These are phyloP conservation scores for Remersonia thermophila DNA, from an alignment of 2,329 filamentous ascomycete species.

Conservation along the genomic window DNA sequence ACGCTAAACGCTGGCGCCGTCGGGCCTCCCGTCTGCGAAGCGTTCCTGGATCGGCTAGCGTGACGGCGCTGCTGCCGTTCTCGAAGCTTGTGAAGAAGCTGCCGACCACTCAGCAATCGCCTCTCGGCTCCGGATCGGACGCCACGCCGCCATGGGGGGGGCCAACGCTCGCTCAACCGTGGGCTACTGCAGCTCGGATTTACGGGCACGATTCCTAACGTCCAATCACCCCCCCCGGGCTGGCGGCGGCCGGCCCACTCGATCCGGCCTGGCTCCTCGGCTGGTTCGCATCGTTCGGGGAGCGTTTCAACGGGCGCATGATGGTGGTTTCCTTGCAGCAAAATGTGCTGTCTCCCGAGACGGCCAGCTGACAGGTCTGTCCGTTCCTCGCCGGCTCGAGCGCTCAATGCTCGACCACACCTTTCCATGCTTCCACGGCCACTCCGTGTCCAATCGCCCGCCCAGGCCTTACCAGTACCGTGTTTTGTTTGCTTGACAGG, in stretches of 20 bases:
- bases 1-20: too few species aligned
- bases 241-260: not conserved
- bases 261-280: not conserved
- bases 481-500: too few species aligned
- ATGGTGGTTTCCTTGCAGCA: not conserved
- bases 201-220: conserved; percentile 11
- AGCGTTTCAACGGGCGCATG: conserved; percentile 7
- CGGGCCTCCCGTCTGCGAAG: not conserved
- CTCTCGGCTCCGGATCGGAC: not conserved
- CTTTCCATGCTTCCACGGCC: too few species aligned
- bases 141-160: not conserved
- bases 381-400: too few species aligned
- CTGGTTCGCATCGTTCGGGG: conserved; percentile 2
- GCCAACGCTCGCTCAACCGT: not conserved
- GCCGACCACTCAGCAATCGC: not conserved
- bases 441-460: too few species aligned
- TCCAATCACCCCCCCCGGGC: conserved; percentile 8
- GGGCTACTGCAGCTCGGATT: conserved; percentile 6
- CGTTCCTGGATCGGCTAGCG: conserved; percentile 4
- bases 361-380: too few species aligned
- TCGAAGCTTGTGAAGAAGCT: conserved; percentile 5
- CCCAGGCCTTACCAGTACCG: too few species aligned
- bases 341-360: too few species aligned
- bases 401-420: too few species aligned
- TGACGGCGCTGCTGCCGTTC: conserved; percentile 9